phyloP scores from a whole-genome alignment of 1,284 basidiomycete species.

The Leccinum holopus region DNA sequence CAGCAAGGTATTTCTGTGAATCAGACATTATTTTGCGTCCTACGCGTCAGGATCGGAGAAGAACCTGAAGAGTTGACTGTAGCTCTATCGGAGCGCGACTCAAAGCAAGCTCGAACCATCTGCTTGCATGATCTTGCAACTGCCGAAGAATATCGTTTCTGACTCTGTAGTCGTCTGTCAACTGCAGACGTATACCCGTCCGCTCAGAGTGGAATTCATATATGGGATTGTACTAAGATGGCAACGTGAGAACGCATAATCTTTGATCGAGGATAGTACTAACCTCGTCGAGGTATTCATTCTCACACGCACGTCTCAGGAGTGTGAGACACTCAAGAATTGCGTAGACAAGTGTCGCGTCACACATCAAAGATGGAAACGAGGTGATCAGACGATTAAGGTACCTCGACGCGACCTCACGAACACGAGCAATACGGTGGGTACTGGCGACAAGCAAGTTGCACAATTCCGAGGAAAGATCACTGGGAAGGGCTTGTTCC shows the following conservation, averaged over 20 bases:
- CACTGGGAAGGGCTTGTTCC: conserved; percentile 76
- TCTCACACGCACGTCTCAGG: conserved; percentile 85
- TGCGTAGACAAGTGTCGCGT: conserved; percentile 82
- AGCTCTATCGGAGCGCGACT: conserved; percentile 89
- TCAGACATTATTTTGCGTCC: conserved; percentile 1
- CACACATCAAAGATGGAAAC: conserved; percentile 94
- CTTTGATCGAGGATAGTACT: conserved; percentile 18
- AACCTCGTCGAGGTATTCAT: conserved; percentile 91
- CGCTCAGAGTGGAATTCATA: conserved; percentile 84
- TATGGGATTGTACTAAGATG: conserved; percentile 77
- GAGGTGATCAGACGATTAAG: conserved; percentile 86
- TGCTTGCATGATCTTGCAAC: conserved; percentile 71
- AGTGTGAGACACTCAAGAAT: conserved; percentile 93
- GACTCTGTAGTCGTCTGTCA: conserved; percentile 86
- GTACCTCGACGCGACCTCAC: conserved; percentile 81
- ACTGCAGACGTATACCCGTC: conserved; percentile 71
- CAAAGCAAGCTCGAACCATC: conserved; percentile 85
- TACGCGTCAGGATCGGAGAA: conserved; percentile 4
- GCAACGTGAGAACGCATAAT: conserved; percentile 7
- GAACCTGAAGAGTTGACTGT: conserved; percentile 86
- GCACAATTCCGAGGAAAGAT: conserved; percentile 74
- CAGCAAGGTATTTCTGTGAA: conserved; percentile 75
- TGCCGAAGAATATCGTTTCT: conserved; percentile 83
- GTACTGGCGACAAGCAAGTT: conserved; percentile 78
- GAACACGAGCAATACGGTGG: conserved; percentile 79